These are phyloP conservation scores for Plectosphaerella cucumerina DNA, from an alignment of 2,329 filamentous ascomycete genomes.

Conservation along the genomic window DNA sequence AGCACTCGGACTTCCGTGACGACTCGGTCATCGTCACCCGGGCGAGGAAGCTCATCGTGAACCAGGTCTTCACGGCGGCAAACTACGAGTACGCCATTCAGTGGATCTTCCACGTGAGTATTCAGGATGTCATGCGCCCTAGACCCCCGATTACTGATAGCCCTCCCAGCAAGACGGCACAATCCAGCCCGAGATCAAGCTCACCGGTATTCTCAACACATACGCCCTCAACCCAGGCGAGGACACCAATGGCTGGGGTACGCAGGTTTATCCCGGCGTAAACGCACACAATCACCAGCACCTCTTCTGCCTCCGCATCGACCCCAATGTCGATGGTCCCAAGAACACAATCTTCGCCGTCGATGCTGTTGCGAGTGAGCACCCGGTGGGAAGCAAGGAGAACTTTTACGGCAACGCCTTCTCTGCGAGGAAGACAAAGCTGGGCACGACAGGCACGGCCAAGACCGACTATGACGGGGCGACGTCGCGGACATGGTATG, in stretches of 20 bases:
- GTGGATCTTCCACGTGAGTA: constrained; percentile 73
- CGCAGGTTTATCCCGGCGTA: constrained; percentile 83
- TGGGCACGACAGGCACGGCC: constrained; percentile 63
- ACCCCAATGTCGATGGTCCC: constrained; percentile 81
- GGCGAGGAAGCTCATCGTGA: constrained; percentile 79
- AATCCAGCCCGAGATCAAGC: constrained; percentile 85
- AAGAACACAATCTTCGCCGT: constrained; percentile 82
- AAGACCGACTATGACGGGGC: constrained; percentile 77
- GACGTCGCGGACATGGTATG: constrained; percentile 71
- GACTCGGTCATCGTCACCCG: constrained; percentile 83
- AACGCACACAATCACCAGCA: constrained; percentile 97
- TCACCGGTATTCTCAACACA: constrained; percentile 91
- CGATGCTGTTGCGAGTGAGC: constrained; percentile 68
- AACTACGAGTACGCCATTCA: constrained; percentile 82
- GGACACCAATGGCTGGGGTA: constrained; percentile 83
- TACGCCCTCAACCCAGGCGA: constrained; percentile 78
- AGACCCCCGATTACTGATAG: constrained; percentile 10
- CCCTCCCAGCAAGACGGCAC: constrained; percentile 69
- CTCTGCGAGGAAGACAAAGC: constrained; percentile 78
- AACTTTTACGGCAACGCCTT: constrained; percentile 92
- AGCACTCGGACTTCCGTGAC: constrained; percentile 91
- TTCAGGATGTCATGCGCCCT: no score
- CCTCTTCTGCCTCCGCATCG: constrained; percentile 84
- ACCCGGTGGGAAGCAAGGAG: constrained; percentile 72
- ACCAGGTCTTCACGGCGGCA: constrained; percentile 90